phyloP scores from a whole-genome alignment of 495 filamentous ascomycete genomes.

The Rhizodiscina lignyota region DNA sequence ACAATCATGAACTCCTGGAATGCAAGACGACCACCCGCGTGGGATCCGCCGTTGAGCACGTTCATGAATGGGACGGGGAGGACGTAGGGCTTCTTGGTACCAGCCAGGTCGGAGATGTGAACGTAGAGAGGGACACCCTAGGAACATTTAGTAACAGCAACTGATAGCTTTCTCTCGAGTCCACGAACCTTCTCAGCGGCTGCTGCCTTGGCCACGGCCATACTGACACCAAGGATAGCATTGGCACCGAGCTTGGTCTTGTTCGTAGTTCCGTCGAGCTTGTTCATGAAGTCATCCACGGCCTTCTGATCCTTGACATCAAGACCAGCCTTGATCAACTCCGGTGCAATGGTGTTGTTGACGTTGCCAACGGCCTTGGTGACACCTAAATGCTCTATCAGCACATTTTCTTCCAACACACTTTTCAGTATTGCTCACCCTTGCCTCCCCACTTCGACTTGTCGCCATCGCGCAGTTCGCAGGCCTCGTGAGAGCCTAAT shows the following conservation, averaged over 20 bases:
- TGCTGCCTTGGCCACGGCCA: conserved; percentile 95
- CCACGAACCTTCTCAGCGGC: conserved; percentile 76
- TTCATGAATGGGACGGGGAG: conserved; percentile 99
- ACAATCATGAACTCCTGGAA: conserved; percentile 99
- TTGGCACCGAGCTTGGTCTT: conserved; percentile 98
- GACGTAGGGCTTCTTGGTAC: conserved; percentile 99
- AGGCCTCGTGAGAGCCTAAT: conserved; percentile 95
- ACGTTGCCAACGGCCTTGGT: conserved; percentile 92
- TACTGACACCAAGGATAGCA: conserved; percentile 89
- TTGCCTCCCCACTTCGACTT: conserved; percentile 94
- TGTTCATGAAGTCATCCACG: conserved; percentile 87
- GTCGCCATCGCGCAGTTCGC: conserved; percentile 97
- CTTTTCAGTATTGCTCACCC: conserved; percentile 29
- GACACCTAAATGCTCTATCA: conserved; percentile 34
- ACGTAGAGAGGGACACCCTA: conserved; percentile 85
- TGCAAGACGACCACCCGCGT: conserved; percentile 94
- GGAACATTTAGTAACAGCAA: conserved; percentile 1
- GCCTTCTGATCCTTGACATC: conserved; percentile 95
- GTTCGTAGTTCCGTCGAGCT: conserved; percentile 90
- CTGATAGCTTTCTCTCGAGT: neutral
- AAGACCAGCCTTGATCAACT: conserved; percentile 77
- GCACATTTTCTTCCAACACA: conserved; percentile 5
- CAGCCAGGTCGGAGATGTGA: conserved; percentile 95
- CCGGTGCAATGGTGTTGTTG: conserved; percentile 83
- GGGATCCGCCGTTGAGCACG: conserved; percentile 97